Base-by-base conservation (phyloP, 805 yeast genomes). In the Candida qinlingensis region DNA sequence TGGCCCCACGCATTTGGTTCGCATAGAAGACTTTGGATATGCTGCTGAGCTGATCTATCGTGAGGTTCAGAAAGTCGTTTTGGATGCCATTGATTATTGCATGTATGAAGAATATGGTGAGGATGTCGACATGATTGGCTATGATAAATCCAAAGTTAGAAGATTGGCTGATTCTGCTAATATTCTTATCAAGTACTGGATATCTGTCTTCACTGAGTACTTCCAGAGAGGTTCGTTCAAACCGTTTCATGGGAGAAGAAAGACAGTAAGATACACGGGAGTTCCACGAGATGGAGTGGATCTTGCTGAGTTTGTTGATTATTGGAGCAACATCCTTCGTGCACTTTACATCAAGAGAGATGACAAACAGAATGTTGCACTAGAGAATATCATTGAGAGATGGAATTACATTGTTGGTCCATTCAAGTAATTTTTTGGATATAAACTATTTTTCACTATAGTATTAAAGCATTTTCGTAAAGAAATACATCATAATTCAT, bases 131-230 rank as follows among this genome's bases (percentile, higher is more conserved):
- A 59, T 81, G 36, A 52, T 82, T 4, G 81, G 74, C 1, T 84
- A 80, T 58, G 64, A 74, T 26, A 66, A 69, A 9, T 54, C 63
- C 12, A 35, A 57, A 3, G 53, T 77, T 2, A 38, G 37, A 0
- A 63, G 67, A 7, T 54, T 85, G n/a, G 44, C 39, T 3, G 80
- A 75, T 47, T 73, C 80, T 26, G 63, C 76, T 2, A 54, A 63
- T 1, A 62, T 68, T 5, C 59, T 86, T 11, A 64, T 66, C 7
- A 61, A 76, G 54, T 79, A 70, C 56, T 74, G 81, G 75, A 59
- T 79, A 1, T 73, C 89, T 1, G 84, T 79, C 1, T 86, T 86
- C 58, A 62, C 74, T 4, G 77, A 69, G 3, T 76, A 73, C 48
- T 77, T 83, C 48, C 46, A 52, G 8, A 42, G 44, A 5, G 39